phyloP scores from a whole-genome alignment of 1,139 yeast species.

The Pichia sp. region DNA sequence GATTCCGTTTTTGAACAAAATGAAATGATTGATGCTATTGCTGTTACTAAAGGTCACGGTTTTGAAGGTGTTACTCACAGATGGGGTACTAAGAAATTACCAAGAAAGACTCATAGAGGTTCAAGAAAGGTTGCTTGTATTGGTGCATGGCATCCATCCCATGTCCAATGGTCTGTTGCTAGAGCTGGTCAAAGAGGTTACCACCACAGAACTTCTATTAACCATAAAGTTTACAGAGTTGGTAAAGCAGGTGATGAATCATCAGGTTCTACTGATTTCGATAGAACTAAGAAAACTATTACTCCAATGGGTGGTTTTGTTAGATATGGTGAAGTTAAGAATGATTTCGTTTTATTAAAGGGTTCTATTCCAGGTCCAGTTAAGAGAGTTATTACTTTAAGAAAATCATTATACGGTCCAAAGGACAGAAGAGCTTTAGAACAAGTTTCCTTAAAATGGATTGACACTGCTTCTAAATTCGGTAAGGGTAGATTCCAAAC shows the following conservation, averaged over 20 bases:
- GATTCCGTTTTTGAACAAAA: constrained; percentile 96
- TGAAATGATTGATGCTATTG: constrained; percentile 97
- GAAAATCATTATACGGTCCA: constrained; percentile 97
- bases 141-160: constrained; percentile 99
- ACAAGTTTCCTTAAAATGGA: constrained; percentile 97
- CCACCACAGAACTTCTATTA: constrained; percentile 99
- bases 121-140: constrained; percentile 99
- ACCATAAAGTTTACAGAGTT: constrained; percentile 99
- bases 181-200: constrained; percentile 99
- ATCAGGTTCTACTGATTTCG: constrained; percentile 93
- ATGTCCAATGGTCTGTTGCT: constrained; percentile 99
- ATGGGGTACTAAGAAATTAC: constrained; percentile 99
- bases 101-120: constrained; percentile 99
- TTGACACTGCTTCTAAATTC: constrained; percentile 99
- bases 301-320: constrained; percentile 99
- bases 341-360: constrained; percentile 95
- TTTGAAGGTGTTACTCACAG: constrained; percentile 99
- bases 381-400: constrained; percentile 98
- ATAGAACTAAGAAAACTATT: constrained; percentile 99
- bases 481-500: constrained; percentile 99
- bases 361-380: constrained; percentile 99
- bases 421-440: constrained; percentile 97
- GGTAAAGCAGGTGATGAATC: constrained; percentile 95
- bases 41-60: constrained; percentile 99
- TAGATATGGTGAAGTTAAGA: constrained; percentile 96